These are phyloP conservation scores for Sarocladium kiliense DNA, from an alignment of 2,329 filamentous ascomycete species.

Conservation along the genomic window DNA sequence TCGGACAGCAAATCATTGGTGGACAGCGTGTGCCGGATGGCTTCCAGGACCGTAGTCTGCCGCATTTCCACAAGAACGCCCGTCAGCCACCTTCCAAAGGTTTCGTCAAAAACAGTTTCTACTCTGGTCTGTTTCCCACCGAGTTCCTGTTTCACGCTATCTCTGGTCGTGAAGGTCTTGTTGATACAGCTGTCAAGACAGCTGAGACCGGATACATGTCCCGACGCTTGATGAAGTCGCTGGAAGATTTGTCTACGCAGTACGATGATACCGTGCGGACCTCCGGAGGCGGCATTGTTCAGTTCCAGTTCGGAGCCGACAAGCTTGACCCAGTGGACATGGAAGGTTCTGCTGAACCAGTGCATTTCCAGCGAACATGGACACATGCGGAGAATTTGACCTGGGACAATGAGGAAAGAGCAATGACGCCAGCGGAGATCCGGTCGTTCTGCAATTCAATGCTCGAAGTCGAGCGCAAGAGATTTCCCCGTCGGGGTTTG, in stretches of 20 bases:
- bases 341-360: constrained; percentile 89
- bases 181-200: constrained; percentile 98
- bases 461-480: constrained; percentile 62
- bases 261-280: constrained; percentile 96
- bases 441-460: constrained; percentile 61
- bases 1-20: constrained; percentile 97
- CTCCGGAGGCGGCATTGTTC: constrained; percentile 81
- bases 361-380: constrained; percentile 88
- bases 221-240: constrained; percentile 91
- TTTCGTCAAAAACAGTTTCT: constrained; percentile 97
- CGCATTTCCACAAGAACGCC: constrained; percentile 91
- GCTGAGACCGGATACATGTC: constrained; percentile 99
- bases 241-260: constrained; percentile 88
- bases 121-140: constrained; percentile 79
- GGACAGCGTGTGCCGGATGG: constrained; percentile 89
- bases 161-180: constrained; percentile 94
- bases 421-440: constrained; percentile 71
- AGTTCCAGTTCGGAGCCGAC: constrained; percentile 96
- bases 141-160: constrained; percentile 99
- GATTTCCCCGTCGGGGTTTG: constrained; percentile 56
- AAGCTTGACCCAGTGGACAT: constrained; percentile 95
- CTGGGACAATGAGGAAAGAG: constrained; percentile 70
- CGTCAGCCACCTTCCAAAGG: constrained; percentile 92
- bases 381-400: constrained; percentile 73
- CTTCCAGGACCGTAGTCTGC: constrained; percentile 90